Evolutionary conservation across 1,284 basidiomycete genomes (phyloP).

Genomic region (Inonotus obliquus): DNA sequence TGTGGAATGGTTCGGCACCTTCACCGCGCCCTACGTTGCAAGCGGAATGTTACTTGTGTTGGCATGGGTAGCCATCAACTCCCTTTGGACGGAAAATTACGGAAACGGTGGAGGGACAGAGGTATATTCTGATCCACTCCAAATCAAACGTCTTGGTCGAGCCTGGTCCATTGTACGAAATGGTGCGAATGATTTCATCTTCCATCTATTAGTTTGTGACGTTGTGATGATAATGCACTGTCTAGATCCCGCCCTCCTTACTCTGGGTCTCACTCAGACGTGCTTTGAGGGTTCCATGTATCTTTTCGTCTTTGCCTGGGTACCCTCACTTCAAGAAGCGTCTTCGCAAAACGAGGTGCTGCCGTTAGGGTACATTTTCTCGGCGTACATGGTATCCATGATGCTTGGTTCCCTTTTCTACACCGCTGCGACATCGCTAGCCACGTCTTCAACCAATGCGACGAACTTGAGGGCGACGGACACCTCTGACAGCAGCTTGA

Average conservation of each 20-base stretch:
- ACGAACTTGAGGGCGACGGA: constrained; percentile 11
- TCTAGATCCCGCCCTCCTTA: constrained; percentile 55
- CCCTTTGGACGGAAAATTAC: constrained; percentile 64
- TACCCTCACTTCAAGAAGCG: constrained; percentile 65
- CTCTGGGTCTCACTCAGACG: constrained; percentile 70
- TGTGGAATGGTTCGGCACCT: constrained; percentile 28
- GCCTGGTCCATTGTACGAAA: constrained; percentile 55
- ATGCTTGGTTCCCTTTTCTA: constrained; percentile 72
- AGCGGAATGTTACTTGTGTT: constrained; percentile 52
- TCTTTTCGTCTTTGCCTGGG: constrained; percentile 79
- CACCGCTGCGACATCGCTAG: constrained; percentile 27
- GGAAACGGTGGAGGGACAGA: constrained; percentile 39
- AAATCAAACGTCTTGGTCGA: constrained; percentile 46
- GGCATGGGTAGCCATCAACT: constrained; percentile 51
- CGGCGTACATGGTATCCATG: constrained; percentile 74
- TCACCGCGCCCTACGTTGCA: constrained; percentile 59
- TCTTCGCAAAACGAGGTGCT: constrained; percentile 37
- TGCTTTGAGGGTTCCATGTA: constrained; percentile 81
- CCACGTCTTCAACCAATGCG: constrained; percentile 8
- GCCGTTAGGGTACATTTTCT: constrained; percentile 73
- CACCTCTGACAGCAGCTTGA: constrained; percentile 27
- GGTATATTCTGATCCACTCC: constrained; percentile 38
- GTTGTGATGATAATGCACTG: not conserved
- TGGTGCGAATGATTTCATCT: constrained; percentile 35
- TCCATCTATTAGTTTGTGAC: not conserved